Evolutionary conservation across 192 early-diverging fungal species (phyloP).

Genomic region (Spizellomyces sp.): DNA sequence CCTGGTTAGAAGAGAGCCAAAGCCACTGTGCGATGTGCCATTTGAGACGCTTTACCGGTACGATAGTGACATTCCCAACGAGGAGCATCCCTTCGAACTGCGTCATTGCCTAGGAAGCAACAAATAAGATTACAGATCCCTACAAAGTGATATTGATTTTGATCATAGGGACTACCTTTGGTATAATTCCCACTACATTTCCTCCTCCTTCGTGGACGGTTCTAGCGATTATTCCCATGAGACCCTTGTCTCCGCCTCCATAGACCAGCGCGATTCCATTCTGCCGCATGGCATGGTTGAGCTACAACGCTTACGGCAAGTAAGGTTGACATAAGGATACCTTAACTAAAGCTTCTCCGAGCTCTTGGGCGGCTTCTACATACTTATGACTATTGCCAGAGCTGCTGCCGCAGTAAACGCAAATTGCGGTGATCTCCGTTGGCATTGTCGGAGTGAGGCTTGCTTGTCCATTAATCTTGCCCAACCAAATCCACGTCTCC

Average conservation of each 20-base stretch:
- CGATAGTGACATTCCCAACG: constrained; percentile 58
- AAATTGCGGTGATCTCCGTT: constrained; percentile 38
- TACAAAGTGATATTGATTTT: constrained; percentile 41
- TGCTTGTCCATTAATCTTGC: no score
- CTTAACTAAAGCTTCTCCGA: constrained; percentile 22
- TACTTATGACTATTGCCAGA: constrained; percentile 29
- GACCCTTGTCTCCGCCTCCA: constrained; percentile 49
- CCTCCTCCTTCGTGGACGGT: constrained; percentile 61
- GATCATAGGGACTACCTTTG: constrained; percentile 34
- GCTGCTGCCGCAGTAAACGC: constrained; percentile 53
- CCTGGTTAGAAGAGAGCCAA: no score
- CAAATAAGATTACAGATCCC: background rate
- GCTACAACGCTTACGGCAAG: background rate
- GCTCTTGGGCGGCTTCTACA: constrained; percentile 21
- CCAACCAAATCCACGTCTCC: no score
- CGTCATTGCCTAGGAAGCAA: constrained; percentile 8
- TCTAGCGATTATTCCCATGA: constrained; percentile 85
- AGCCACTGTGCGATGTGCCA: no score
- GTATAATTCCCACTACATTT: constrained; percentile 75
- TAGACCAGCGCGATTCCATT: constrained; percentile 36
- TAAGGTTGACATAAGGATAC: background rate
- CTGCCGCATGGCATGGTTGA: background rate
- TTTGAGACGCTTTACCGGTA: constrained; percentile 28
- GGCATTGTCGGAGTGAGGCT: background rate
- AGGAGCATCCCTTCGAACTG: constrained; percentile 33